Conservation (phyloP, 1,284 basidiomycete species). For the Limonomyces culmigenus region DNA sequence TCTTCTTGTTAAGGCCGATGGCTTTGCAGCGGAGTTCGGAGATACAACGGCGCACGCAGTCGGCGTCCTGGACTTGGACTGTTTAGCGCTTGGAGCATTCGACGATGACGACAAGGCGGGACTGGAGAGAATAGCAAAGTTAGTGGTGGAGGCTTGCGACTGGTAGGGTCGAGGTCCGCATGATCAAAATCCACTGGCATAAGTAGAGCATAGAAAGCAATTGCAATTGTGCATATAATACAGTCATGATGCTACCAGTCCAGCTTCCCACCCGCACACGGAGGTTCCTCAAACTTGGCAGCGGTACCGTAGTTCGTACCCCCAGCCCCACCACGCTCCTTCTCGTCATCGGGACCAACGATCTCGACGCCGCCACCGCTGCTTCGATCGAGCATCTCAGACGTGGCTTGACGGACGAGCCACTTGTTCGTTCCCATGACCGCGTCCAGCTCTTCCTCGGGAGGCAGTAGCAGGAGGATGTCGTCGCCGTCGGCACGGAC, state of each 20-base stretch:
- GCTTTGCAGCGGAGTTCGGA: constrained; percentile 16
- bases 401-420: constrained; percentile 36
- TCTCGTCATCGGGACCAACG: constrained; percentile 5
- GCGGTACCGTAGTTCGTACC: too few relatives aligned
- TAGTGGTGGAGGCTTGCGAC: constrained; percentile 40
- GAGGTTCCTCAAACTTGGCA: too few relatives aligned
- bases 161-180: too few relatives aligned
- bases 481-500: constrained; percentile 29
- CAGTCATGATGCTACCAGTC: too few relatives aligned
- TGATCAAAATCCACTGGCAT: too few relatives aligned
- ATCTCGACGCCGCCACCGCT: constrained; percentile 28
- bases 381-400: constrained; percentile 25
- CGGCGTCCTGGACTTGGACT: constrained; percentile 79
- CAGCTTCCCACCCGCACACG: too few relatives aligned
- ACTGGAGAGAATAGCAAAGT: constrained; percentile 47
- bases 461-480: constrained; percentile 39
- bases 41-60: constrained; percentile 18
- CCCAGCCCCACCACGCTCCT: too few relatives aligned
- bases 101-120: constrained; percentile 58
- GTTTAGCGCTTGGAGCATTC: constrained; percentile 55
- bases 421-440: constrained; percentile 53
- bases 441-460: constrained; percentile 38
- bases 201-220: too few relatives aligned
- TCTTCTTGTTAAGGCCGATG: constrained; percentile 26
- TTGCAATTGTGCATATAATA: too few relatives aligned